Base-by-base conservation (phyloP, 2,329 filamentous ascomycete genomes). In the Fusarium transvaalense region DNA sequence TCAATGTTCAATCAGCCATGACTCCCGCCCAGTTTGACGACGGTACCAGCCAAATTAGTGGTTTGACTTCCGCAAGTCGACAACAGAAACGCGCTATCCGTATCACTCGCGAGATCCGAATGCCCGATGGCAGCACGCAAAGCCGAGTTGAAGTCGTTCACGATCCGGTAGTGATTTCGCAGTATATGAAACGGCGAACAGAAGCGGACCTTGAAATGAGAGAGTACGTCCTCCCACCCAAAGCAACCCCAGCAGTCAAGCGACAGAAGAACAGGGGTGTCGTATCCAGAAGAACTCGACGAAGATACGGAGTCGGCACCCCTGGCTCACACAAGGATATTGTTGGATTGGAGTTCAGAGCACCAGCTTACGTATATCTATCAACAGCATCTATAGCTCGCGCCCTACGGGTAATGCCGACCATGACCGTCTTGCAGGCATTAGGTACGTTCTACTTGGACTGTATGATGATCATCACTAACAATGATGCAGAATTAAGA, bases 101-200 rank as follows among this genome's bases (percentile, higher is more conserved):
- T 71, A 97, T 99, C 75, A 89, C 86, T 41, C 90, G 96, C 58
- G 88, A 87, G 39, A 77, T 84, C 9, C 78, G 74, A 57, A 76
- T 79, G 60, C 66, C 79, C 6, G 81, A 83, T 62, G 82, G 82
- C 35, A 83, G 88, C 43, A 84, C 79, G 52, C 89, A 91, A 71
- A 84, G 86, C 42, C 86, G 88, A 68, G 89, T 91, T 56, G 87
- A 93, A 71, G 80, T 90, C 17, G 85, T 97, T 31, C 90, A 90
- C 71, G 94, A 98, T 77, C 89, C 92, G 3, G 89, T 92, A 50
- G 93, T 98, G 51, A 97, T 97, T 78, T 89, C 91, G 64, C 91
- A 94, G 78, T 99, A 99, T 78, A 86, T 92, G 76, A 94, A 92
- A 80, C 86, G 92, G 67, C 89, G 92, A 69, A 88, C 91, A 62